These are phyloP conservation scores for Ogataea henricii DNA, from an alignment of 805 yeast genomes.

Conservation along the genomic window DNA sequence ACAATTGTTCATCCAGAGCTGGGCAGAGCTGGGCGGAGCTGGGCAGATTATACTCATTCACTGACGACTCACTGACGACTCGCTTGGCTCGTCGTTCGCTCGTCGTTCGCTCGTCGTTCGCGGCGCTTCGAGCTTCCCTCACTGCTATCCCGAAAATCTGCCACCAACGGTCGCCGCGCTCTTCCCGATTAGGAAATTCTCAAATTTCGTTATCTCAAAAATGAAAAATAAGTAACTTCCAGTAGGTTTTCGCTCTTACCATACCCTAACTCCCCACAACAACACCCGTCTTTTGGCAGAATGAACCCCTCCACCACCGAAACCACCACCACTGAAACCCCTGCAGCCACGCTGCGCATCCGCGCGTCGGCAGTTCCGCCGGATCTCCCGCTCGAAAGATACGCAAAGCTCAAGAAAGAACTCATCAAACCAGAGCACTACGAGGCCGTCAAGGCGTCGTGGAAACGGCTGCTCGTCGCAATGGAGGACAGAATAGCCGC, in stretches of 20 bases:
- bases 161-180: background rate
- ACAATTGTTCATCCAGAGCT: no score
- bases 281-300: background rate
- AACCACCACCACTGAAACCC: background rate
- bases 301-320: background rate
- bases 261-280: no score
- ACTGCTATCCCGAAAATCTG: no score
- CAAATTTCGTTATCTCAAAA: background rate
- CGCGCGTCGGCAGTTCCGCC: background rate
- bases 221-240: background rate
- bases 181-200: background rate
- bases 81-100: background rate
- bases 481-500: slow-evolving; percentile 24
- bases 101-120: background rate
- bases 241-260: no score
- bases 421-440: slow-evolving; percentile 30
- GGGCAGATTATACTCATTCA: no score
- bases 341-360: background rate
- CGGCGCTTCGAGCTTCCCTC: no score
- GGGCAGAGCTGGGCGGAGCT: no score
- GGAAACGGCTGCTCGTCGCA: slow-evolving; percentile 33
- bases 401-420: slow-evolving; percentile 19
- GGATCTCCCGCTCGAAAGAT: slow-evolving; percentile 8
- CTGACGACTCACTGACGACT: background rate
- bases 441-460: slow-evolving; percentile 32